Evolutionary conservation across 768 basidiomycete species (phyloP), one percentile per base, ranked within the genome.

Genomic region (Brasilioporus rufonigricans): DNA sequence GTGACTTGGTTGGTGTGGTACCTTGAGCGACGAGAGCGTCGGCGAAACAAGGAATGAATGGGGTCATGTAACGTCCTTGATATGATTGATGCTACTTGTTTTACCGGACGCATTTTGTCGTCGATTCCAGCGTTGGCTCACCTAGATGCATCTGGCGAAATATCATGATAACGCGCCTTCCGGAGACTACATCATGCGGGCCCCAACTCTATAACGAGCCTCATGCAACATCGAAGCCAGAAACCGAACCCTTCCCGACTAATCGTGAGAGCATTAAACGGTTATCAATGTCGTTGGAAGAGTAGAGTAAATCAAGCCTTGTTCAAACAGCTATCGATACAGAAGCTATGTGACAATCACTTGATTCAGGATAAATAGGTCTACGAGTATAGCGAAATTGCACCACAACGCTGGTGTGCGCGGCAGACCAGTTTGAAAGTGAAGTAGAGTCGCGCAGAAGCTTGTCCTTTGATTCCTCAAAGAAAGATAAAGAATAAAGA

Each of bases 1-100:
- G 74, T 78, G 27, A 86, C 84, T 4, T 80, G 74, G 71, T 38
- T 81, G 13, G 84, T 85, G 46, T 84, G 81, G 76, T 75, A 74
- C 54, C 61, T 85, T 13, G 83, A 87, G 54, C 64, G 52, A 43
- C 65, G 76, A 40, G 77, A 77, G 39, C 61, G 50, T 5, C 44
- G 26, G 9, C 50, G 23, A 24, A 19, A 32, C n/a, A 55, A 55
- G 44, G 36, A 38, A n/a, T 38, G n/a, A 38, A 38, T 3, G 33
- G n/a, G 16, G 36, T 3, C 35, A 36, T 36, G 35, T 16, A 18
- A 16, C 35, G 35, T 14, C 14, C 35, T 36, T 36, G 35, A 13
- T 13, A 12, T 12, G 31, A 32, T 12, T 32, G 9, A 9, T 32
- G 31, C 3, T 32, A n/a, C 13, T 7, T 31, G 31, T 31, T 11